Base-by-base conservation (phyloP, 768 basidiomycete genomes). In the Royoungia palumana region DNA sequence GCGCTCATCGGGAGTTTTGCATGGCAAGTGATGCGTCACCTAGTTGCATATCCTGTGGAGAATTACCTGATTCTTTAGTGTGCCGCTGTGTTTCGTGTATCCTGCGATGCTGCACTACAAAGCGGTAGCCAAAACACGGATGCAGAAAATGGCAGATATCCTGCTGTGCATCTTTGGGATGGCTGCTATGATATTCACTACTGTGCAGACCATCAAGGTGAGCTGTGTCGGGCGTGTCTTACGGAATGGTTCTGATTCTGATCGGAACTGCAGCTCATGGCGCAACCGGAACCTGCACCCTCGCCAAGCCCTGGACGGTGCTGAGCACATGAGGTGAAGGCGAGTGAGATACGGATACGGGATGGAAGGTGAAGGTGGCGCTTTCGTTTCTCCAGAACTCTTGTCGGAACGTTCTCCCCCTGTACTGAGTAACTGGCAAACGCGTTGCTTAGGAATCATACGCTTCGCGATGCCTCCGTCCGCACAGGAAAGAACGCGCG, bases 41-140 rank as follows among this genome's bases (percentile, higher is more conserved):
- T 32, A 19, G 19, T 16, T 21, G 24, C 41, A 13, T 17, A 35
- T 46, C 51, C 14, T 17, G 30, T 21, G 42, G 41, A 46, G 51
- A 56, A 45, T 58, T 37, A 60, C 53, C 20, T 28, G 35, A 48
- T 44, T 30, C 36, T 30, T 16, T 54, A 95, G 94, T 60, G 85
- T 96, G 9, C 95, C 95, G 8, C 72, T 98, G 51, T 95, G 93
- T 67, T 94, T 90, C 64, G 83, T 94, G 41, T 97, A 96, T 61
- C 95, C 94, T 5, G 85, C 94, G 6, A 83, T 96, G 86, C 69
- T 96, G 52, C 94, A 95, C 64, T 88, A 91, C 71, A 87, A 80
- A 69, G 87, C 87, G n/a, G 83, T 84, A 57, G 86, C 94, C 6
- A 76, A 72, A 53, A 94, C 89, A 1, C 73, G 75, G 50, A 78